phyloP scores from a whole-genome alignment of 1,284 basidiomycete genomes.

The Flammula alnicola region DNA sequence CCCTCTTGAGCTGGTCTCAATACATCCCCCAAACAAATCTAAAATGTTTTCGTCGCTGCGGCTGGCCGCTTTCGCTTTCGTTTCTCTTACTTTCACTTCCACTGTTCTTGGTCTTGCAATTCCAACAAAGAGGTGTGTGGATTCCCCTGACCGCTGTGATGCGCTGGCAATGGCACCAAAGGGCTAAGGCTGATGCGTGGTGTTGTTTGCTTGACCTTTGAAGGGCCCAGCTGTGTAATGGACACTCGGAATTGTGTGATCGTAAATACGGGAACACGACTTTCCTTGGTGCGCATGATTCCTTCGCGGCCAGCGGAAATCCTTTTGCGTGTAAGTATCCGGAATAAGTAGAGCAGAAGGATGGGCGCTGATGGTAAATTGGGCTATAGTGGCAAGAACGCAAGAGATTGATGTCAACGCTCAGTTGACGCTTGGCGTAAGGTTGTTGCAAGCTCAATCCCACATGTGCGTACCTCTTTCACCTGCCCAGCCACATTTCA shows the following conservation, averaged over 20 bases:
- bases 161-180: slow-evolving; percentile 9
- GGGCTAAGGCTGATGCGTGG: slow-evolving; percentile 2
- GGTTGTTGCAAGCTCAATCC: slow-evolving; percentile 75
- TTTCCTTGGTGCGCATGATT: slow-evolving; percentile 75
- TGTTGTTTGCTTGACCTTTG: neutral
- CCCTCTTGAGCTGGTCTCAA: slow-evolving; percentile 24
- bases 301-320: slow-evolving; percentile 62
- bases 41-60: slow-evolving; percentile 28
- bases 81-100: slow-evolving; percentile 21
- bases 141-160: neutral
- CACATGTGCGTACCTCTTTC: slow-evolving; percentile 45
- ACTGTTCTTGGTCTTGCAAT: slow-evolving; percentile 19
- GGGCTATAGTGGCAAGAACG: slow-evolving; percentile 51
- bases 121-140: slow-evolving; percentile 23
- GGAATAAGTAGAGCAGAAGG: too few relatives aligned
- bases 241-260: slow-evolving; percentile 60
- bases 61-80: slow-evolving; percentile 27
- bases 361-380: neutral
- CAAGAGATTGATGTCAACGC: slow-evolving; percentile 59
- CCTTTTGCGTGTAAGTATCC: slow-evolving; percentile 49
- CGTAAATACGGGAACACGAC: slow-evolving; percentile 66
- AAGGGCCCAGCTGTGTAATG: slow-evolving; percentile 50
- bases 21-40: slow-evolving; percentile 7
- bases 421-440: slow-evolving; percentile 69
- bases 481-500: neutral